Base-by-base conservation (phyloP, 2,329 filamentous ascomycete genomes). In the Thielaviopsis punctulata region DNA sequence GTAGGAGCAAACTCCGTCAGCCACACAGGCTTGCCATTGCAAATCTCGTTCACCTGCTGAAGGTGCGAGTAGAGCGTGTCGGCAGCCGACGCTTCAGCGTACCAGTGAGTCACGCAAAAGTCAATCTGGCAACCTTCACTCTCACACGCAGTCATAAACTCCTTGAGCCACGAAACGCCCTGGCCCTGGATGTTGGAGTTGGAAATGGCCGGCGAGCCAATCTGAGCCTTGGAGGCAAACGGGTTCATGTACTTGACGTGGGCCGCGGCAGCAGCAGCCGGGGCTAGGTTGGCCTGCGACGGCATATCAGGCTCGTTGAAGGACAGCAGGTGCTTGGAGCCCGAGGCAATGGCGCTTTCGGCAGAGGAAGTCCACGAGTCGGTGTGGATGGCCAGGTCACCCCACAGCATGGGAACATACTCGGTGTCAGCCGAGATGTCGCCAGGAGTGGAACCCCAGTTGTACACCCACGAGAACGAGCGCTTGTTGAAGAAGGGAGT, bases 271-370 rank as follows among this genome's bases (percentile, higher is more conserved):
- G 78, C 79, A 1, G 60, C 62, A 5, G 59, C 59, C n/a, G 77
- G 67, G 22, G 65, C 63, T 62, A 82, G 62, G 68, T 80, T 76
- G 59, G 77, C 68, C 66, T 85, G 80, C n/a, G 62, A 62, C 12
- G 59, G 58, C 56, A 73, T 72, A 64, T 86, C 82, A 45, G 79
- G 79, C 71, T 86, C 82, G 72, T 86, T 86, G 75, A 84, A 84
- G 63, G 73, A 72, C 61, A 85, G 72, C 52, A 85, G 64, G 59
- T 72, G 69, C 56, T 69, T 73, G 57, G 73, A 66, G 52, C 80
- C 81, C 12, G 62, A 62, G 49, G 63, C 59, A 56, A 84, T 72
- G 56, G 76, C 75, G 15, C 64, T 61, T 51, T 71, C 62, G 45
- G 72, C 78, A 56, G 73, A 70, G 13, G 55, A 45, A 27, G 60